Evolutionary conservation across 2,329 filamentous ascomycete species (phyloP).

Genomic region (Diaporthe amygdali): DNA sequence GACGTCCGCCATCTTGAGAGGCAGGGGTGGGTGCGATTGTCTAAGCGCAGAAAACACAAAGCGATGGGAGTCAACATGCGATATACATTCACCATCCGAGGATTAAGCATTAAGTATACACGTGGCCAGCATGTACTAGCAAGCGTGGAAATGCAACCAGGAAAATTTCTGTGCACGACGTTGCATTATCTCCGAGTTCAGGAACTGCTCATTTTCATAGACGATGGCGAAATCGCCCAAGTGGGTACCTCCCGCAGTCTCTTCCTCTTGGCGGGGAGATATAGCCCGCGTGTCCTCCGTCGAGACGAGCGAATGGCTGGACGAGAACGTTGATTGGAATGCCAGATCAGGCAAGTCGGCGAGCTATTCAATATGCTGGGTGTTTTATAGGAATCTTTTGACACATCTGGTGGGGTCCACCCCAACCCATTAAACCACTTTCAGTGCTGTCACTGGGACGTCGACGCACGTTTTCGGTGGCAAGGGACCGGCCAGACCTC

Average conservation of each 20-base stretch:
- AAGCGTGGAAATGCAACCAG: neutral
- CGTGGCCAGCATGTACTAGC: neutral
- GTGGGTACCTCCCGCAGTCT: neutral
- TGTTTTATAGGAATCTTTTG: neutral
- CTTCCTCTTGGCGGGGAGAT: neutral
- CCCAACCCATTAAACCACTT: neutral
- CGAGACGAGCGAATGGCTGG: neutral
- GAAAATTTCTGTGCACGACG: neutral
- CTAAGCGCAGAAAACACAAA: neutral
- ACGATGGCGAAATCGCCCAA: slow-evolving; percentile 2
- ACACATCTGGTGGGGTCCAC: neutral
- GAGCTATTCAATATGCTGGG: neutral
- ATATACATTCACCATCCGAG: neutral
- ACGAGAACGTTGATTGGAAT: neutral
- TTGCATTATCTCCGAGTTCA: neutral
- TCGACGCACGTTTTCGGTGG: neutral
- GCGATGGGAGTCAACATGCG: neutral
- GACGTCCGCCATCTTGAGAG: neutral
- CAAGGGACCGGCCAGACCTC: neutral
- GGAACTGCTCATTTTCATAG: neutral
- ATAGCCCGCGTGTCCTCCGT: too few relatives aligned
- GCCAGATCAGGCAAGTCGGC: neutral
- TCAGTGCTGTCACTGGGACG: neutral
- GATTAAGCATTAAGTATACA: neutral
- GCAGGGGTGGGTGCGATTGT: neutral